Base-by-base conservation (phyloP, 805 yeast species). In the Starmerella khaoyaiensis region DNA sequence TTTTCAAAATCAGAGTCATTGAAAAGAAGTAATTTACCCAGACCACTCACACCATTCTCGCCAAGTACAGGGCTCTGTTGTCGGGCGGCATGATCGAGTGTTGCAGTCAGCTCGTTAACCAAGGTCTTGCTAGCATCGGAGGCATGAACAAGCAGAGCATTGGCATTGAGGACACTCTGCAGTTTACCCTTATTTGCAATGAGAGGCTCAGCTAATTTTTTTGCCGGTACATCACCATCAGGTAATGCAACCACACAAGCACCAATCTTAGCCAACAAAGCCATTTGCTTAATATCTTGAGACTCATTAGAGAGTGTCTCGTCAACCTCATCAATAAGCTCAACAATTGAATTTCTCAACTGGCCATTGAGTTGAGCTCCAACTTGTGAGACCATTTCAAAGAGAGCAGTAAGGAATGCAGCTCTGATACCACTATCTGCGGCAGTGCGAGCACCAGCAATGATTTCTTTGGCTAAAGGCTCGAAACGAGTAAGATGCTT, bases 401-500 rank as follows among this genome's bases (percentile, higher is more conserved):
- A 63, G 50, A 87, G 63, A 0, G 93, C 96, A 50, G 74, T 74
- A 50, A 84, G 65, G 79, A 86, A 80, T 0, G 96, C 81, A 5
- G 33, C 22, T 9, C 81, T 72, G 49, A 79, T 79, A 19, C 84
- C 84, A 37, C 83, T 87, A 31, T 61, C 60, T n/a, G 67, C 64
- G 16, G 80, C 66, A 40, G 66, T 64, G 51, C 71, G 77, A 11
- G 82, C 81, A 36, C 90, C 90, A 10, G 49, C 37, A 11, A 84
- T 75, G 43, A 86, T 67, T 55, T 87, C 97, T 28, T 80, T 68
- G 5, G 84, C 83, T 39, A 87, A 68, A 3, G 96, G 94, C 57
- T 87, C 98, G 38, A 87, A 86, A 54, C 96, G 72, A 6, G 96
- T 86, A 59, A 86, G 96, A 54, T 78, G 76, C 52, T 76, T 78